phyloP scores from a whole-genome alignment of 306 rosid species.

The Abrus pulchellus region DNA sequence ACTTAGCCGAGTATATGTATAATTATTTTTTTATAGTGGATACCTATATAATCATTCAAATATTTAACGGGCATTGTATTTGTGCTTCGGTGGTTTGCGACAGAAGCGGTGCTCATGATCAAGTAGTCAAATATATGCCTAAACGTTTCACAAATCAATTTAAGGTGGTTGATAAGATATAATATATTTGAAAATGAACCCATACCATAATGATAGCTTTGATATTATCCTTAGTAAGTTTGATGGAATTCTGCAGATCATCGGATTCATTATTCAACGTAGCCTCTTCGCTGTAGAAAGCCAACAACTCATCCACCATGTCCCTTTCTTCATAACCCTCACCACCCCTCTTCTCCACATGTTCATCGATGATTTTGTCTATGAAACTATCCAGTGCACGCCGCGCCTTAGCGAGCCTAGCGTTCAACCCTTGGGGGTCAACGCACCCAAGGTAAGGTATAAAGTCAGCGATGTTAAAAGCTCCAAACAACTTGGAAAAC shows the following conservation, averaged over 20 bases:
- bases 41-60: not conserved
- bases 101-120: not conserved
- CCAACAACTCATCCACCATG: conserved; percentile 91
- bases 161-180: not conserved
- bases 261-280: conserved; percentile 53
- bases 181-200: not conserved
- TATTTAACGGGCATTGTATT: no score
- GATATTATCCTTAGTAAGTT: conserved; percentile 82
- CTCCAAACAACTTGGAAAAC: conserved; percentile 85
- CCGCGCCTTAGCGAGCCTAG: conserved; percentile 70
- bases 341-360: conserved; percentile 49
- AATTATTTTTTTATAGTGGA: no score
- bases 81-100: not conserved
- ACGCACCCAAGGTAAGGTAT: conserved; percentile 67
- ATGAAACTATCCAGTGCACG: conserved; percentile 66
- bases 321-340: conserved; percentile 53
- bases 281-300: conserved; percentile 66
- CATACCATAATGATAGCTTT: conserved; percentile 92
- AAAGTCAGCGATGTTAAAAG: conserved; percentile 80
- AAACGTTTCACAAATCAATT: not conserved
- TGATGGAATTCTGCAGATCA: conserved; percentile 63
- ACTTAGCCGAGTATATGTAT: not conserved
- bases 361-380: conserved; percentile 75
- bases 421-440: conserved; percentile 76
- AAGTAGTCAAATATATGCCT: not conserved